Base-by-base conservation (phyloP, 768 basidiomycete genomes). In the Tricholoma terreum region DNA sequence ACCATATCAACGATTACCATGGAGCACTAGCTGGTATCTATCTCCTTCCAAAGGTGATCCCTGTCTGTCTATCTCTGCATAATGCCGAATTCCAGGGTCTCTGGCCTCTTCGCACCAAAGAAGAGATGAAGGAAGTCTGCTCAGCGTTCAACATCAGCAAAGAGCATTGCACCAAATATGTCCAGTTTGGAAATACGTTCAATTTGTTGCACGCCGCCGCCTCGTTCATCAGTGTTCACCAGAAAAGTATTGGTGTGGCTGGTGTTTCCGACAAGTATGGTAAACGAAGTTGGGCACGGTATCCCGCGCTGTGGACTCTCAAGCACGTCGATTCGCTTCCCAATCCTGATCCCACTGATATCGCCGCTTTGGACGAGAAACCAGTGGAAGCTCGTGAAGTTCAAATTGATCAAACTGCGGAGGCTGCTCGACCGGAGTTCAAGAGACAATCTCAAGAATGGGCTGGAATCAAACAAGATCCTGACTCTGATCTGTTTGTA, bases 261-360 rank as follows among this genome's bases (percentile, higher is more conserved):
- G 94, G 94, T 78, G 94, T 97, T 38, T 97, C 94, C 2, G 94
- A 97, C 80, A 97, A 97, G 74, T 95, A 97, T 66, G 94, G 94
- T 22, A 97, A 97, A 73, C 92, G 94, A 45, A 90, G 87, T 63
- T 97, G 94, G 94, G 94, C 94, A 48, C 86, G 94, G 54, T 97
- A 97, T 72, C 94, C 94, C 27, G 94, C 94, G 12, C 79, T 97
- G 3, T 97, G 94, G 94, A 96, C 94, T 3, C 77, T 97, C 57
- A 94, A 93, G 67, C 93, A 94, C 62, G 94, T 97, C 60, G 94
- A 96, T 70, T 96, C 94, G 5, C 75, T 97, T 35, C 94, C 94
- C 7, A 97, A 97, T 73, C 94, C 94, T 4, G 93, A 94, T 73
- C 94, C 94, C 1, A 92, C 85, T 53, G 94, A 97, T 77, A 96